Conservation (phyloP, 495 filamentous ascomycete species). For the Aspergillus campestris region DNA sequence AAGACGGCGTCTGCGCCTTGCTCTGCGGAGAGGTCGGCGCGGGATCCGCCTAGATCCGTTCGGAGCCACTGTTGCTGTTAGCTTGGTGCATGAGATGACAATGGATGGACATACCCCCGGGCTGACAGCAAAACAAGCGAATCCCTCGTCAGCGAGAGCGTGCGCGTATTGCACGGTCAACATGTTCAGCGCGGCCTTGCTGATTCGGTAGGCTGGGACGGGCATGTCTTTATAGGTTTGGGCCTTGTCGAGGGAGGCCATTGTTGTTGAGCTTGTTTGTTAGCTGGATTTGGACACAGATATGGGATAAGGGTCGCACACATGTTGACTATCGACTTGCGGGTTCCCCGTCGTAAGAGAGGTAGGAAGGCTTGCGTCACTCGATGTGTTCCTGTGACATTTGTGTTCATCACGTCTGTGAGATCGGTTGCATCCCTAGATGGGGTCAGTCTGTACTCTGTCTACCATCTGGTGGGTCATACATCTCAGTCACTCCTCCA, state of each 20-base stretch:
- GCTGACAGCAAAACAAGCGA: conserved; percentile 28
- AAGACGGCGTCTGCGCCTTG: conserved; percentile 35
- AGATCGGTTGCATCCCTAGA: conserved; percentile 19
- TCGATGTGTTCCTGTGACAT: conserved; percentile 28
- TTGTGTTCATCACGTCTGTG: conserved; percentile 21
- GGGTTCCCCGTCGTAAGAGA: conserved; percentile 24
- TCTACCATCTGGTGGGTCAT: background rate
- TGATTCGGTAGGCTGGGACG: conserved; percentile 31
- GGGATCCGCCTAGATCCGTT: conserved; percentile 36
- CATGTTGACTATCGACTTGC: conserved; percentile 36
- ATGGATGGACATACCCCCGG: conserved; percentile 27
- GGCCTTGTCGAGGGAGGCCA: conserved; percentile 24
- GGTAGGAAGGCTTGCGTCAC: conserved; percentile 29
- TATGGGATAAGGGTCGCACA: conserved; percentile 6
- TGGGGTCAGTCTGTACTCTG: background rate
- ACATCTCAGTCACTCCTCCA: conserved; percentile 19
- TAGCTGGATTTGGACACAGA: no score
- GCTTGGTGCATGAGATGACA: background rate
- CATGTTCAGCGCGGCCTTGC: conserved; percentile 35
- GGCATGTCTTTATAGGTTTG: conserved; percentile 8
- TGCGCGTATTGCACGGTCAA: conserved; percentile 28
- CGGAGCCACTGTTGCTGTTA: conserved; percentile 35
- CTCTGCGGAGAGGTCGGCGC: conserved; percentile 38
- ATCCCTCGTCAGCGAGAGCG: conserved; percentile 18
- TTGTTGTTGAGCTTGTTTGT: conserved; percentile 17